Evolutionary conservation across 495 filamentous ascomycete species (phyloP), one percentile per base, ranked within the genome.

Genomic region (Hypomontagnella submonticulosa): DNA sequence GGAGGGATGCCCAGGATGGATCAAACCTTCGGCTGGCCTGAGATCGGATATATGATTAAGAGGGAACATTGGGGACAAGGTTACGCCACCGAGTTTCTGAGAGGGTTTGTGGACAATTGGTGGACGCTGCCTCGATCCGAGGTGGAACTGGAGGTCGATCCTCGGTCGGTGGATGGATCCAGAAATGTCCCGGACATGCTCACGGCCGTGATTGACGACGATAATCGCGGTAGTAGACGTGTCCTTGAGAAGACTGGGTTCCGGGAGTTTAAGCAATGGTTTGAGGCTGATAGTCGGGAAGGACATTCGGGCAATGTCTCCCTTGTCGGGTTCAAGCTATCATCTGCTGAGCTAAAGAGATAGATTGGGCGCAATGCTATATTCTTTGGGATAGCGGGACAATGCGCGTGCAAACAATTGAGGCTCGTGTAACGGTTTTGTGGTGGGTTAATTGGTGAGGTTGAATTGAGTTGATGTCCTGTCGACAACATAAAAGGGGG

Each of bases 241-340:
- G 77, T 79, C 7, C 57, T 78, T 4, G 43, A 71, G 43, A 79
- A 77, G 57, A 40, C 41, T 37, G 77, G 77, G 0, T 79, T 79
- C 57, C 58, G 67, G 47, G 48, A 62, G n/a, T 76, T 72, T 32
- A 63, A 67, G 18, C 54, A 51, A 2, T 74, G 67, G 66, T 38
- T 12, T 18, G 75, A 76, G 41, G 66, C 64, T 12, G 71, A 76
- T 53, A 37, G 2, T 34, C 58, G 63, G 0, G 44, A 33, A 6
- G 59, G 57, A 10, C 19, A 38, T 40, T 15, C 37, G 15, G 46
- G 3, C 3, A 20, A 43, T 1, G 51, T 44, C 4, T 16, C 9
- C 41, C 41, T 71, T 27, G 18, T 58, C 30, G 66, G 52, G 11
- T 66, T 62, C 38, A 37, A 42, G 16, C 58, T 73, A 15, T 56